Evolutionary conservation across 805 yeast genomes (phyloP).

Genomic region (Nakazawaea sp.): DNA sequence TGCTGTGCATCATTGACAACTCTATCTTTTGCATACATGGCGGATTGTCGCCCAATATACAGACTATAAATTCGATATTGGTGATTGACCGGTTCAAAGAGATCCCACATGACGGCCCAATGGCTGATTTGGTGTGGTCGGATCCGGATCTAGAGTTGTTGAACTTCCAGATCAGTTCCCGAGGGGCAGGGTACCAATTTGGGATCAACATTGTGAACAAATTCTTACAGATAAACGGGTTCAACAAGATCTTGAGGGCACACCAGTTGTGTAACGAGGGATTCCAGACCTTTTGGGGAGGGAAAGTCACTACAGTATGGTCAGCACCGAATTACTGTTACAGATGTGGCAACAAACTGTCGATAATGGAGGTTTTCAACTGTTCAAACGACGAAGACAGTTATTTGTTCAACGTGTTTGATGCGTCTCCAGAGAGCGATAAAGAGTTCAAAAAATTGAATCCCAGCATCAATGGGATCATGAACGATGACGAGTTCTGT

Average conservation of each 20-base stretch:
- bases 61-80: slow-evolving; percentile 84
- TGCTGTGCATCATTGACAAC: slow-evolving; percentile 86
- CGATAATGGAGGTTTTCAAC: slow-evolving; percentile 78
- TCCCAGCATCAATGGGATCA: slow-evolving; percentile 5
- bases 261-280: slow-evolving; percentile 98
- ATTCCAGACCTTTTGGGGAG: slow-evolving; percentile 84
- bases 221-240: slow-evolving; percentile 69
- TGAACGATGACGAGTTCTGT: slow-evolving; percentile 9
- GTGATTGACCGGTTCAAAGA: slow-evolving; percentile 89
- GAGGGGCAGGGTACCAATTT: slow-evolving; percentile 98
- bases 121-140: slow-evolving; percentile 98
- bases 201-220: slow-evolving; percentile 87
- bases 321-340: slow-evolving; percentile 98
- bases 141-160: slow-evolving; percentile 84
- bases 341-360: slow-evolving; percentile 93
- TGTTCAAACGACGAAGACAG: slow-evolving; percentile 55
- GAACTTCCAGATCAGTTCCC: slow-evolving; percentile 83
- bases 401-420: slow-evolving; percentile 80
- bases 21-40: slow-evolving; percentile 94
- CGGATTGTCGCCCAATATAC: slow-evolving; percentile 92
- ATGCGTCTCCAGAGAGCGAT: slow-evolving; percentile 92
- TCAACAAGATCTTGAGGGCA: slow-evolving; percentile 83
- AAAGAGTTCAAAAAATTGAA: slow-evolving; percentile 34
- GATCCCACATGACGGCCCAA: slow-evolving; percentile 98
- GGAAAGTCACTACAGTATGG: slow-evolving; percentile 94